A percentile compares a stretch with the other conserved stretches of the same genome.
Conservation (phyloP, 1,284 basidiomycete species). For the Ceratobasidium sp. region DNA sequence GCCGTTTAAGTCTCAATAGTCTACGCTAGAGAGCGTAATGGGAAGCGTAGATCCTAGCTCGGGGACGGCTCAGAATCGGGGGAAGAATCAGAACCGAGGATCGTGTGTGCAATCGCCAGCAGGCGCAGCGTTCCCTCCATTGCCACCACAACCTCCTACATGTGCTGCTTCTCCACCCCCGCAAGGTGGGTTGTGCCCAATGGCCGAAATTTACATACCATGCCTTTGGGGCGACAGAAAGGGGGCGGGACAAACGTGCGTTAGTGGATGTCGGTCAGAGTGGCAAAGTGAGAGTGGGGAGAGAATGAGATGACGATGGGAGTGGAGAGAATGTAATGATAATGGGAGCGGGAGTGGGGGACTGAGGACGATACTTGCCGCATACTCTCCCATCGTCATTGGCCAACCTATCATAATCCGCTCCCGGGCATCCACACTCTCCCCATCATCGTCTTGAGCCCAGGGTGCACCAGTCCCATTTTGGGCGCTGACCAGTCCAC, state of each 20-base stretch:
- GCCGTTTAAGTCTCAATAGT: no score
- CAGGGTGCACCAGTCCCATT: no score
- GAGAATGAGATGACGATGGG: no score
- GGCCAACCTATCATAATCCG: conserved; percentile 24
- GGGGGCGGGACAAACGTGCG: no score
- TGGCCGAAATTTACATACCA: no score
- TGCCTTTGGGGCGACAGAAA: no score
- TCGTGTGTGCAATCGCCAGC: conserved; percentile 38
- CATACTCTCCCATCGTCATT: conserved; percentile 11
- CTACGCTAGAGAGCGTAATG: conserved; percentile 64
- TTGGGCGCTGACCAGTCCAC: conserved; percentile 30
- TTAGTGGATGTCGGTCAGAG: no score
- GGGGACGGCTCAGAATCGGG: not conserved
- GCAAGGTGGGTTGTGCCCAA: no score
- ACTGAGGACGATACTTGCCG: not conserved
- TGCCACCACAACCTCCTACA: conserved; percentile 47
- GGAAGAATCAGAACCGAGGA: conserved; percentile 21
- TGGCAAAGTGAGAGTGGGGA: no score
- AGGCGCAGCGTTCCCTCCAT: conserved; percentile 47
- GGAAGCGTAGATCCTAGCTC: conserved; percentile 31
- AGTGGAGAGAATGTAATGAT: no score
- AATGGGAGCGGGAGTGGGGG: no score
- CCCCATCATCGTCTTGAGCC: conserved; percentile 26
- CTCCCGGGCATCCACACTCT: conserved; percentile 21
- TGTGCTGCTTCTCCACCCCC: conserved; percentile 46